phyloP scores from a whole-genome alignment of 108 stramenopile species.

The Epipyxis sp. region DNA sequence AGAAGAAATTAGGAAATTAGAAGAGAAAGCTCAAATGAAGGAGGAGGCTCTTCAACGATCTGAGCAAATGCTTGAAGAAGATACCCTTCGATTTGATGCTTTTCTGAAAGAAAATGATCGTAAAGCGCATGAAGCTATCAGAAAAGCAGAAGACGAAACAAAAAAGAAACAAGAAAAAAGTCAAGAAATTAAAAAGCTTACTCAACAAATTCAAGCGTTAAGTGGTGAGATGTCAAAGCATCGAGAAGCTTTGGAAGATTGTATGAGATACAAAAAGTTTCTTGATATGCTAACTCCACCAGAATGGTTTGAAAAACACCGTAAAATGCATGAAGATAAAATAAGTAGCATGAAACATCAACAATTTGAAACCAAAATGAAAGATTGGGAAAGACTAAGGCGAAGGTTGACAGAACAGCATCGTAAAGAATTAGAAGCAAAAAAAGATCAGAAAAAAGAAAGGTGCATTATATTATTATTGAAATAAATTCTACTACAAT shows the following conservation, averaged over 20 bases:
- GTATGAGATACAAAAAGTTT: slow-evolving; percentile 62
- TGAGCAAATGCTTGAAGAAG: slow-evolving; percentile 68
- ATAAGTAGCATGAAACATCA: slow-evolving; percentile 39
- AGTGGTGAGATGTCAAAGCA: slow-evolving; percentile 62
- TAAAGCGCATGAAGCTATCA: slow-evolving; percentile 68
- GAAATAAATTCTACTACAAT: too few relatives aligned
- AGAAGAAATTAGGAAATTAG: slow-evolving; percentile 71
- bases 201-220: slow-evolving; percentile 63
- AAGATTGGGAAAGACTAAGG: slow-evolving; percentile 20
- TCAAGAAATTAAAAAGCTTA: slow-evolving; percentile 64
- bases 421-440: slow-evolving; percentile 38
- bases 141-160: slow-evolving; percentile 62
- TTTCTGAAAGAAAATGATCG: slow-evolving; percentile 73
- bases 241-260: slow-evolving; percentile 64
- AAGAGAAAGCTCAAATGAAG: slow-evolving; percentile 66
- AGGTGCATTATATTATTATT: too few relatives aligned
- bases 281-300: slow-evolving; percentile 60
- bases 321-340: slow-evolving; percentile 23
- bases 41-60: slow-evolving; percentile 66
- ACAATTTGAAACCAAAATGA: slow-evolving; percentile 11
- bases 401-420: slow-evolving; percentile 28
- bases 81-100: slow-evolving; percentile 68
- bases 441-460: slow-evolving; percentile 46
- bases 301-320: slow-evolving; percentile 57
- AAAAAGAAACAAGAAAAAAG: slow-evolving; percentile 63